Base-by-base conservation (phyloP, 495 filamentous ascomycete species). In the Daldinia childiae region DNA sequence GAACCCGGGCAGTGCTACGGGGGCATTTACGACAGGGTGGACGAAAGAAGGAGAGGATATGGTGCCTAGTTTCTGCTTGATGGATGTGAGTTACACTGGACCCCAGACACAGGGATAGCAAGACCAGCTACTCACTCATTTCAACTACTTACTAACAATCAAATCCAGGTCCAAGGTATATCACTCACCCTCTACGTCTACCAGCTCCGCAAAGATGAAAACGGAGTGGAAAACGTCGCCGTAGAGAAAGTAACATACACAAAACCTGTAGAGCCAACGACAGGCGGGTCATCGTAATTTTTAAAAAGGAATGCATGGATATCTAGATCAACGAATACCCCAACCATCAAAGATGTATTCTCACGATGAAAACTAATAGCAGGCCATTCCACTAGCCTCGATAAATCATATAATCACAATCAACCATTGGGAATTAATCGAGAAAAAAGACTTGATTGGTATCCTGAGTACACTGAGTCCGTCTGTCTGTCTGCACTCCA, bases 241-340 rank as follows among this genome's bases (percentile, higher is more conserved):
- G 95, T 99, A 43, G 95, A 99, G 80, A 98, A 98, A 84, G 94
- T 99, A 43, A 96, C 93, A 38, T 99, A 93, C 79, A 93, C 96
- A 74, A 98, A 98, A 83, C 92, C 92, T 24, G 85, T 87, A 61
- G 82, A 84, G 66, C 83, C 83, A 26, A 80, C 83, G 38, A 80
- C 82, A 21, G 81, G 79, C 4, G 77, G 77, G 11, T 79, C 81
- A 73, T 83, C 76, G 77, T 74, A 68, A 72, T 55, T 43, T 17
- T 61, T 14, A 58, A 52, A 62, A 27, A 30, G 60, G 59, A 72
- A 17, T 56, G 59, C 52, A 57, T 48, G 43, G 19, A 48, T 48
- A 24, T 65, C 51, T 69, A 65, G 62, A 72, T 38, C 50, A 58
- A 68, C 51, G 54, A 76, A 64, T 71, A 68, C 66, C 63, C 62